Evolutionary conservation across 1,284 basidiomycete genomes (phyloP).

Genomic region (Earliella scabrosa): DNA sequence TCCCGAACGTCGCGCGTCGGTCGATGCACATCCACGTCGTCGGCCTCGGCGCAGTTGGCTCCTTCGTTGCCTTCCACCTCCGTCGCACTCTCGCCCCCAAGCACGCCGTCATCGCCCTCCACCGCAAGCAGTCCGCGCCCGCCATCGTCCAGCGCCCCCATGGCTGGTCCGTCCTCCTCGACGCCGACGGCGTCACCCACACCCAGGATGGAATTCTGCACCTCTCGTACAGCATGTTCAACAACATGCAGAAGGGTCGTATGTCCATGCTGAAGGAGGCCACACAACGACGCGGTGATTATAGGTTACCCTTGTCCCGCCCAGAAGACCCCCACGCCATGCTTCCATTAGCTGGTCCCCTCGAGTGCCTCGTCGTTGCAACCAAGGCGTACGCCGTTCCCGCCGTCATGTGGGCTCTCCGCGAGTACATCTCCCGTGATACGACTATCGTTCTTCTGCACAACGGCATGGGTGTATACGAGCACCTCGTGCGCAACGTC

Average conservation of each 20-base stretch:
- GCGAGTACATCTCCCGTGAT: slow-evolving; percentile 64
- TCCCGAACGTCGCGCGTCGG: neutral
- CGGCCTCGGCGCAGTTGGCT: slow-evolving; percentile 76
- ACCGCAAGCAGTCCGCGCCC: slow-evolving; percentile 41
- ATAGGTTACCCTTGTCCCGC: neutral
- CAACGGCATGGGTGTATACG: slow-evolving; percentile 92
- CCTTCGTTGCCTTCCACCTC: slow-evolving; percentile 80
- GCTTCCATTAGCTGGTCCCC: slow-evolving; percentile 32
- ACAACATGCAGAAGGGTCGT: neutral
- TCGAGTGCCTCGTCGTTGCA: slow-evolving; percentile 81
- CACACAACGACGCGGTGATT: slow-evolving; percentile 13
- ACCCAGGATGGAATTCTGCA: slow-evolving; percentile 45
- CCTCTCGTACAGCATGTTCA: slow-evolving; percentile 9
- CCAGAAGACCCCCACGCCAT: slow-evolving; percentile 5
- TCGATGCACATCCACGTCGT: slow-evolving; percentile 76
- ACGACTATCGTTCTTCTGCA: slow-evolving; percentile 91
- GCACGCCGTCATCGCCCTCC: slow-evolving; percentile 70
- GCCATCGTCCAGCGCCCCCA: slow-evolving; percentile 24
- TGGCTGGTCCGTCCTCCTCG: slow-evolving; percentile 42
- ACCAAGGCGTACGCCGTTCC: slow-evolving; percentile 79
- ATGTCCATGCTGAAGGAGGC: neutral
- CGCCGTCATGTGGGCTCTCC: slow-evolving; percentile 60
- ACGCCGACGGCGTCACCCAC: slow-evolving; percentile 49
- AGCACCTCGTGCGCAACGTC: slow-evolving; percentile 68
- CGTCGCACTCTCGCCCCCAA: slow-evolving; percentile 57